A percentile compares a stretch with the other conserved stretches of the same genome.
phyloP scores from a whole-genome alignment of 495 filamentous ascomycete species.

The Parmelia sp. region DNA sequence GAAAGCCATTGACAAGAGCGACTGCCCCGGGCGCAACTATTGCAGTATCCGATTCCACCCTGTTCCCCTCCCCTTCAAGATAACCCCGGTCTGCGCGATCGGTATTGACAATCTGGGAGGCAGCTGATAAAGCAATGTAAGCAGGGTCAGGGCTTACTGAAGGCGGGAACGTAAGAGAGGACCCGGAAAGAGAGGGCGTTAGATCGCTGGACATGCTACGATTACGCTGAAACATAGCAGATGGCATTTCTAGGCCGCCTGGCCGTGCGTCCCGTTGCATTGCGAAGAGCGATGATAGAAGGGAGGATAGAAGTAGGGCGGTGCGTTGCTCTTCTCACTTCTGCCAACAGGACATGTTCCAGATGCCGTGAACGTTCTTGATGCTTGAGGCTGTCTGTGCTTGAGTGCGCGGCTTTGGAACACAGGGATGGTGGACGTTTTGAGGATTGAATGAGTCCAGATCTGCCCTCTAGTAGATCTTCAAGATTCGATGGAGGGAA shows the following conservation, averaged over 20 bases:
- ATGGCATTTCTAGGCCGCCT: slow-evolving; percentile 14
- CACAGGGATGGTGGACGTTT: background rate
- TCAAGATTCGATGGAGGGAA: background rate
- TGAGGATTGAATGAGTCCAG: background rate
- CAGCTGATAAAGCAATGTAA: slow-evolving; percentile 85
- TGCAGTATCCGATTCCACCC: slow-evolving; percentile 57
- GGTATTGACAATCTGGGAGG: slow-evolving; percentile 84
- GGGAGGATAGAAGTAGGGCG: background rate
- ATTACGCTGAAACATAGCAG: slow-evolving; percentile 16
- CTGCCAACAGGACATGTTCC: background rate
- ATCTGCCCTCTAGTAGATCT: background rate
- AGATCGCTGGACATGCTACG: slow-evolving; percentile 31
- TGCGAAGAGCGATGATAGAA: background rate
- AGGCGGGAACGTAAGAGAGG: slow-evolving; percentile 54
- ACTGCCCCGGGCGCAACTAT: slow-evolving; percentile 70
- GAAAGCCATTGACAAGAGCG: slow-evolving; percentile 78
- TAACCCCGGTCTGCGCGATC: slow-evolving; percentile 71
- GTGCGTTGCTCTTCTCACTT: background rate
- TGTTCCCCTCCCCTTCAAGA: slow-evolving; percentile 60
- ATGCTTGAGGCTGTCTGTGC: background rate
- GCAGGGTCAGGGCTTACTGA: slow-evolving; percentile 71
- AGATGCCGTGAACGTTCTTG: slow-evolving; percentile 24
- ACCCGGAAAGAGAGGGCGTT: slow-evolving; percentile 30
- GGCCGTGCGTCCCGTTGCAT: slow-evolving; percentile 23
- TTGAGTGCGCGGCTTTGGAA: background rate